A percentile compares a stretch with the other conserved stretches of the same genome.
phyloP scores from a whole-genome alignment of 2,329 filamentous ascomycete species.

The Cladophialophora immunda region DNA sequence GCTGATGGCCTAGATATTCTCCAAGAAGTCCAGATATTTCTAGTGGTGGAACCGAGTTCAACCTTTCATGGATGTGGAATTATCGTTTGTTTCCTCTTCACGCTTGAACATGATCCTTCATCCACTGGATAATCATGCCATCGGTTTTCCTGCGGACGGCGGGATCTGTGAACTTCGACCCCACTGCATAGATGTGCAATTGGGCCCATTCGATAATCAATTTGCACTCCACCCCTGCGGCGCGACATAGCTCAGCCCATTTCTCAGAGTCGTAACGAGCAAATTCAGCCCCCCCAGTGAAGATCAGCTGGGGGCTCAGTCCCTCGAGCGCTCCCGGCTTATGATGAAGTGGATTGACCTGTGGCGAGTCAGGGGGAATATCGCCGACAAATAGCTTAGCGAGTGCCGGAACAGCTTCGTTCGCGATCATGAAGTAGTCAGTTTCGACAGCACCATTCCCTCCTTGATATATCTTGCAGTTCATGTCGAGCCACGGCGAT shows the following conservation, averaged over 20 bases:
- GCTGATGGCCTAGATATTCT: no score
- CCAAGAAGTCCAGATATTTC: neutral
- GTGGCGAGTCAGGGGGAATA: constrained; percentile 5
- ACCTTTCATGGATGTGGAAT: neutral
- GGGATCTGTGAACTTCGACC: constrained; percentile 21
- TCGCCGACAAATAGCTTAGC: constrained; percentile 13
- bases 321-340: constrained; percentile 6
- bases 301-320: constrained; percentile 23
- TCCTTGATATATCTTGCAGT: constrained; percentile 46
- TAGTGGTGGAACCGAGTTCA: neutral
- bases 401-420: constrained; percentile 9
- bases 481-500: constrained; percentile 94
- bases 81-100: neutral
- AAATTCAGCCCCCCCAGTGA: constrained; percentile 24
- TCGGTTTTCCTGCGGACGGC: constrained; percentile 21
- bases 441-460: constrained; percentile 25
- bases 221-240: constrained; percentile 12
- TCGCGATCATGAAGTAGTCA: constrained; percentile 26
- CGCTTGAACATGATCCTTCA: constrained; percentile 11
- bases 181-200: constrained; percentile 27
- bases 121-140: constrained; percentile 24
- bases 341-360: constrained; percentile 24
- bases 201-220: constrained; percentile 24
- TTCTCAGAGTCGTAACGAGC: constrained; percentile 22
- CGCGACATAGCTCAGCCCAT: constrained; percentile 18